Evolutionary conservation across 2,329 filamentous ascomycete genomes (phyloP).

Genomic region (Zasmidium cellare): DNA sequence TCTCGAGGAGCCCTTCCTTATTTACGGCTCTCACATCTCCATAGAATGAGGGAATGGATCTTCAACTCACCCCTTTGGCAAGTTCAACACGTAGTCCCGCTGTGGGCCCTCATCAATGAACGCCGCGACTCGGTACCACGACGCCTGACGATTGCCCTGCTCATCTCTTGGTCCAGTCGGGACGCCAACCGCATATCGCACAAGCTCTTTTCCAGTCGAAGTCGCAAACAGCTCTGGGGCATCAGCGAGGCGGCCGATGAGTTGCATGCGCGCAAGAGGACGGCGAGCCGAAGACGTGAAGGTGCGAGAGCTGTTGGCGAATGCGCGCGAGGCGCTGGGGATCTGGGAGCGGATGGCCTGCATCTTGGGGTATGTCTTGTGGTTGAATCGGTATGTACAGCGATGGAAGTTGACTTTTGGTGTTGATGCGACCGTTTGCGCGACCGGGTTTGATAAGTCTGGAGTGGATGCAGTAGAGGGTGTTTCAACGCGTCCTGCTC

Average conservation of each 20-base stretch:
- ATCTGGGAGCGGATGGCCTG: conserved; percentile 52
- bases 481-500: not conserved
- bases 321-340: conserved; percentile 44
- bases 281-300: conserved; percentile 71
- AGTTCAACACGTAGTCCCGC: conserved; percentile 68
- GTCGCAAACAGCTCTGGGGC: conserved; percentile 74
- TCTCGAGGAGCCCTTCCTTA: not conserved
- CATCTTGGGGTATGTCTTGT: conserved; percentile 34
- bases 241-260: conserved; percentile 81
- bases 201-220: conserved; percentile 68
- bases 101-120: conserved; percentile 68
- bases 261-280: conserved; percentile 73
- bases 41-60: not conserved
- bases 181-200: conserved; percentile 76
- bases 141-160: conserved; percentile 65
- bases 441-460: not conserved
- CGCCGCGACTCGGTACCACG: conserved; percentile 79
- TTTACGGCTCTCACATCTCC: too few relatives aligned
- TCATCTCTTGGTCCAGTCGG: conserved; percentile 68
- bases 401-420: not conserved
- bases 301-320: conserved; percentile 54
- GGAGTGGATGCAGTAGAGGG: not conserved
- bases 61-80: conserved; percentile 82
- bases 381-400: not conserved
- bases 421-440: not conserved